Conservation (phyloP, 2,329 filamentous ascomycete species). For the Colletotrichum sp. region DNA sequence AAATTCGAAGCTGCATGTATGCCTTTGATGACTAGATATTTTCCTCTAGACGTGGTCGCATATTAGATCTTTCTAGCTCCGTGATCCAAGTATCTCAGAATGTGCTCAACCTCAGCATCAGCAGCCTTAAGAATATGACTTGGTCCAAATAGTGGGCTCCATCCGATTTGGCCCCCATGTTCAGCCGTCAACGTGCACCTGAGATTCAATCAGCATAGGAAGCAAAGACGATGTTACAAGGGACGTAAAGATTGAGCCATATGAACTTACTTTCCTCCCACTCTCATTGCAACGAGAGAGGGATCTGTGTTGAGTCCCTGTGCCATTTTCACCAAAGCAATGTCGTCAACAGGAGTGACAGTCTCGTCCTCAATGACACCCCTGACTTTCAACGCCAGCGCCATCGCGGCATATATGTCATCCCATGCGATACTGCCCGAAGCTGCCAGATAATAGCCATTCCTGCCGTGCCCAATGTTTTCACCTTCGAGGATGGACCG, state of each 20-base stretch:
- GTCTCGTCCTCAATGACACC: not conserved
- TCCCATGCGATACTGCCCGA: not conserved
- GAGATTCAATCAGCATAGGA: not conserved
- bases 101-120: not conserved
- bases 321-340: not conserved
- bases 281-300: not conserved
- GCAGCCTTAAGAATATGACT: not conserved
- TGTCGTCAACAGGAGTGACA: not conserved
- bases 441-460: not conserved
- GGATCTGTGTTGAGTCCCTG: not conserved
- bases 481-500: not conserved
- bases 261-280: not conserved
- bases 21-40: not conserved
- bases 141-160: not conserved
- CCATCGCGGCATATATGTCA: not conserved
- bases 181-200: not conserved
- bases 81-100: not conserved
- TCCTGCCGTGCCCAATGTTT: not conserved
- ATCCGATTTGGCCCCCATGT: not conserved
- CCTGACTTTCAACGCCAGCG: not conserved
- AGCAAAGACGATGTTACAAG: not conserved
- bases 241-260: not conserved
- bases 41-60: fast-evolving
- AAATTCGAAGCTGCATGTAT: fast-evolving
- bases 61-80: not conserved